Conservation (phyloP, 306 rosid species). For the Cajanus cajan region DNA sequence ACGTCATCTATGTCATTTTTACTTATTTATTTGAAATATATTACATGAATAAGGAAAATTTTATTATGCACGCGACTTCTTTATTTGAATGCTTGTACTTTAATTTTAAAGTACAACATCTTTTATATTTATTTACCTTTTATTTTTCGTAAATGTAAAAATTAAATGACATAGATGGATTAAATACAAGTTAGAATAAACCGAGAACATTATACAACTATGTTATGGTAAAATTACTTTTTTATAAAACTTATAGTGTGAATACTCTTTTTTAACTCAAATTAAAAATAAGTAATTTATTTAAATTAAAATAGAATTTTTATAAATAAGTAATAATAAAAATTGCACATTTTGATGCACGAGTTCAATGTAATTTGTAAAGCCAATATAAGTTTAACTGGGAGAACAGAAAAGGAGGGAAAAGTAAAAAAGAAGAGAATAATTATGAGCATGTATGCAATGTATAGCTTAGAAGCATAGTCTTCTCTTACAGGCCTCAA, state of each 20-base stretch:
- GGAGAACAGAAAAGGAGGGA: background rate
- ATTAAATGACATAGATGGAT: no score
- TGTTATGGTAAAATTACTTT: background rate
- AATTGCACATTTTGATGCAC: background rate
- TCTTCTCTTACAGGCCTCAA: slow-evolving; percentile 71
- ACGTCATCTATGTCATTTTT: no score
- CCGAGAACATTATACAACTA: no score
- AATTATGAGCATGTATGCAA: background rate
- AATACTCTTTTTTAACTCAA: background rate
- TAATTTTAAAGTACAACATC: no score
- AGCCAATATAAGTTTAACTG: background rate
- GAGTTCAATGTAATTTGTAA: slow-evolving; percentile 4
- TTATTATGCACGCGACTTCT: no score
- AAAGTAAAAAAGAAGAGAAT: background rate
- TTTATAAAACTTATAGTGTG: background rate
- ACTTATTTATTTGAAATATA: no score
- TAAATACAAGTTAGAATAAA: no score
- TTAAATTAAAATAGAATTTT: background rate
- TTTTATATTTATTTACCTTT: no score
- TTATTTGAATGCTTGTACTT: no score
- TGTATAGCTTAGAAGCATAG: slow-evolving; percentile 53
- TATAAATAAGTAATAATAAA: background rate
- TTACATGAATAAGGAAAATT: no score
- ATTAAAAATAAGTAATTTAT: no score
- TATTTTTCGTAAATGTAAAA: no score